Evolutionary conservation across 176 grass and related monocot species (phyloP).

Genomic region (Typha latifolia): DNA sequence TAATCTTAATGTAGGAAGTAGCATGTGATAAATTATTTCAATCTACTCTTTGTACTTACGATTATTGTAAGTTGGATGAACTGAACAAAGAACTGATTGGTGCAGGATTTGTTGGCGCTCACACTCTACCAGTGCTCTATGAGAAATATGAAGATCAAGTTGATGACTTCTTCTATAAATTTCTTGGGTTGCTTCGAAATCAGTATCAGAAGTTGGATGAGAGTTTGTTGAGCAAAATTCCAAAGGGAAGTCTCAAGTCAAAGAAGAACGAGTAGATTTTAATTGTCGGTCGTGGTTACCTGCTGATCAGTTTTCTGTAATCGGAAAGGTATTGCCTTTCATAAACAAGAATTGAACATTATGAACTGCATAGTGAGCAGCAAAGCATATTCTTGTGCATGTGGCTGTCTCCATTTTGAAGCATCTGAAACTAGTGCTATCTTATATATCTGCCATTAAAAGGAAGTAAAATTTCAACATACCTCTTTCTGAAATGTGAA

Average conservation of each 20-base stretch:
- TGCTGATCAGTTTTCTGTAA: not conserved
- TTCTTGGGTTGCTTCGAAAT: constrained; percentile 48
- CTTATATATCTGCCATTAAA: not conserved
- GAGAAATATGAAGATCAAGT: constrained; percentile 87
- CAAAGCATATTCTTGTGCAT: not conserved
- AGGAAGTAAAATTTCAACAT: too few relatives aligned
- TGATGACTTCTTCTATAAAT: constrained; percentile 50
- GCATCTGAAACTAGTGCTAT: not conserved
- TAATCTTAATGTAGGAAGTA: too few relatives aligned
- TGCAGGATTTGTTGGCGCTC: constrained; percentile 75
- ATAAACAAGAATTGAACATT: not conserved
- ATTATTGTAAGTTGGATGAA: not conserved
- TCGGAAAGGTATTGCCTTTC: not conserved
- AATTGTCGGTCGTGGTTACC: not conserved
- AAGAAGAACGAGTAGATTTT: constrained; percentile 51
- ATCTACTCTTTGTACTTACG: too few relatives aligned
- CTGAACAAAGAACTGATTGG: not conserved
- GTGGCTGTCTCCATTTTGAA: not conserved
- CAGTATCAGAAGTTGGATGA: constrained; percentile 59
- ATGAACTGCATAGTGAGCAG: not conserved
- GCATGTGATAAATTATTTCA: too few relatives aligned
- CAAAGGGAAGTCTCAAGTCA: constrained; percentile 43
- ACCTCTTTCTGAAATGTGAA: too few relatives aligned
- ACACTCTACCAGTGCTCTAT: constrained; percentile 70
- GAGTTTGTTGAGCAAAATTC: constrained; percentile 43